phyloP scores from a whole-genome alignment of 2,329 filamentous ascomycete species.

The Fusarium solani-melongenae region DNA sequence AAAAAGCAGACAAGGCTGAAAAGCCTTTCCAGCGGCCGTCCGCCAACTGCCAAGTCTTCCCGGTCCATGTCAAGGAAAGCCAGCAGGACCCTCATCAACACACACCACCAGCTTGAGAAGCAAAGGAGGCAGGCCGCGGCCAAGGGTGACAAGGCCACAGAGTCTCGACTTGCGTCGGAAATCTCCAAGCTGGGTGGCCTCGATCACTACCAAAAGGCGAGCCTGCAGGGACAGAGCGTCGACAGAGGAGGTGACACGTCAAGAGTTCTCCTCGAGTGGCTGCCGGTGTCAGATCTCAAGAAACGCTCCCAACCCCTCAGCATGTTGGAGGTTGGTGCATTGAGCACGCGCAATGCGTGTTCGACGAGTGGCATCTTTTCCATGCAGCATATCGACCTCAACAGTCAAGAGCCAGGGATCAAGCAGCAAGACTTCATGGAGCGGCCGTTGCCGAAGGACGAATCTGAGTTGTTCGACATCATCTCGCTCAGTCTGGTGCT shows the following conservation, averaged over 20 bases:
- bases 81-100: slow-evolving; percentile 72
- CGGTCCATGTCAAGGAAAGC: slow-evolving; percentile 73
- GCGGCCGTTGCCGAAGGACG: slow-evolving; percentile 74
- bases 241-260: slow-evolving; percentile 77
- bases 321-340: slow-evolving; percentile 89
- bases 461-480: slow-evolving; percentile 80
- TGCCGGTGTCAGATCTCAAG: slow-evolving; percentile 51
- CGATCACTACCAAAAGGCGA: slow-evolving; percentile 73
- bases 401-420: slow-evolving; percentile 86
- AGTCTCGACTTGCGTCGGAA: slow-evolving; percentile 61
- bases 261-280: slow-evolving; percentile 72
- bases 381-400: slow-evolving; percentile 87
- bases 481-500: slow-evolving; percentile 92
- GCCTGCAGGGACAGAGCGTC: slow-evolving; percentile 73
- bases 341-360: slow-evolving; percentile 87
- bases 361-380: slow-evolving; percentile 77
- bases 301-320: slow-evolving; percentile 54
- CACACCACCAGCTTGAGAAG: slow-evolving; percentile 74
- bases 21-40: slow-evolving; percentile 62
- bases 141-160: slow-evolving; percentile 61
- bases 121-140: slow-evolving; percentile 64
- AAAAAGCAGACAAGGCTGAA: slow-evolving; percentile 59
- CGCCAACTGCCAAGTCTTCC: slow-evolving; percentile 63
- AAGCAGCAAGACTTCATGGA: slow-evolving; percentile 94
- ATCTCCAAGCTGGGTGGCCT: slow-evolving; percentile 70